Conservation (phyloP, 2,329 filamentous ascomycete species). For the Hypoxylon sp. region DNA sequence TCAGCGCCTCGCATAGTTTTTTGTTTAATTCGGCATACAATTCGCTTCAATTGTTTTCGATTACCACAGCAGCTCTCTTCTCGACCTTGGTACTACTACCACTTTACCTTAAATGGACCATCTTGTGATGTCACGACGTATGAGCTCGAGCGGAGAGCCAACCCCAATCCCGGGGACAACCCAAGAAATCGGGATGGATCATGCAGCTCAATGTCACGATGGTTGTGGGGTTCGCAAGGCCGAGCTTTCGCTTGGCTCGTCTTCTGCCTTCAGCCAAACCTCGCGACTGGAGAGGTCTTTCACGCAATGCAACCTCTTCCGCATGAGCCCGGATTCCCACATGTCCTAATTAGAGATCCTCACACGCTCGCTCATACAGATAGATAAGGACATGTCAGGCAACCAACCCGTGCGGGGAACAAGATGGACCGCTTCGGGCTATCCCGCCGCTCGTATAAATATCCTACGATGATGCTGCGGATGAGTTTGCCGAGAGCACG, state of each 20-base stretch:
- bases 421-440: not conserved
- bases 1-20: not conserved
- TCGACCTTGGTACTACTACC: not conserved
- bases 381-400: slow-evolving; percentile 7
- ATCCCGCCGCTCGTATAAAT: slow-evolving; percentile 6
- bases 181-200: not conserved
- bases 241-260: too few species aligned
- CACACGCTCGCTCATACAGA: too few species aligned
- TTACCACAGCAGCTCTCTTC: not conserved
- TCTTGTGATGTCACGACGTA: not conserved
- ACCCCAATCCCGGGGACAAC: not conserved
- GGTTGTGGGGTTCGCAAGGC: not conserved
- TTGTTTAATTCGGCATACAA: not conserved
- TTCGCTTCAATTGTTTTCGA: not conserved
- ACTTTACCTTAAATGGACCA: too few species aligned
- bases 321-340: slow-evolving; percentile 12
- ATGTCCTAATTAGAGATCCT: not conserved
- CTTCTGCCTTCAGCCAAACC: slow-evolving; percentile 6
- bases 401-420: slow-evolving; percentile 35
- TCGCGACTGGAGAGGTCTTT: slow-evolving; percentile 6
- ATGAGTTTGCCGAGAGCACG: not conserved
- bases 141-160: not conserved
- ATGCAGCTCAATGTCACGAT: not conserved
- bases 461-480: not conserved
- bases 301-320: slow-evolving; percentile 29